A percentile compares a stretch with the other conserved stretches of the same genome.
phyloP scores from a whole-genome alignment of 2,329 filamentous ascomycete species.

The Fusarium multiceps region DNA sequence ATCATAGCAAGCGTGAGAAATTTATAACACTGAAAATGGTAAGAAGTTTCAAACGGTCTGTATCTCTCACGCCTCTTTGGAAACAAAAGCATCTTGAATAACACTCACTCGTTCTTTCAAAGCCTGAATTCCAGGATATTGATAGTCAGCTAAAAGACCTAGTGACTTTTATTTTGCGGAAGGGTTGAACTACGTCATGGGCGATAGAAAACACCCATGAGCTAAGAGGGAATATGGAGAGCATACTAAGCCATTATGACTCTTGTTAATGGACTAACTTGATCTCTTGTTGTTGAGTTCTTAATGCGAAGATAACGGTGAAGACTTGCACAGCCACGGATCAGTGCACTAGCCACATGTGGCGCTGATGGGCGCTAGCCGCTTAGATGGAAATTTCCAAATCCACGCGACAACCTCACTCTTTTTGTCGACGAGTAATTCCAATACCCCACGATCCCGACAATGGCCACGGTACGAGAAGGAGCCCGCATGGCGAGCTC shows the following conservation, averaged over 20 bases:
- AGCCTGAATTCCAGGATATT: neutral
- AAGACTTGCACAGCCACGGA: slow-evolving; percentile 13
- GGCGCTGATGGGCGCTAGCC: slow-evolving; percentile 39
- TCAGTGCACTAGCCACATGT: slow-evolving; percentile 14
- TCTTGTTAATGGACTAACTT: neutral
- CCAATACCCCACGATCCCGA: slow-evolving; percentile 13
- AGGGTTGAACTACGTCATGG: too few species aligned
- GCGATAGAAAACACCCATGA: neutral
- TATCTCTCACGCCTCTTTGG: neutral
- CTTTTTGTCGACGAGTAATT: slow-evolving; percentile 38
- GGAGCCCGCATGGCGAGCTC: slow-evolving; percentile 52
- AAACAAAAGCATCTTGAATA: neutral
- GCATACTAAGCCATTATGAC: neutral
- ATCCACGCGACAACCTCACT: slow-evolving; percentile 40
- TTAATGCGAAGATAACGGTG: neutral
- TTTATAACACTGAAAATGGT: neutral
- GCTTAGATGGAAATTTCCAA: slow-evolving; percentile 51
- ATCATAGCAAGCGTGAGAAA: neutral
- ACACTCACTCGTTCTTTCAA: neutral
- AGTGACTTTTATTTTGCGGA: neutral
- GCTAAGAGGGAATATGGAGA: neutral
- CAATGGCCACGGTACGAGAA: slow-evolving; percentile 58
- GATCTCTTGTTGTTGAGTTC: neutral
- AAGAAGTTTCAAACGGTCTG: neutral
- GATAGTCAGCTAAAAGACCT: neutral